These are phyloP conservation scores for Sclerotinia glacialis DNA, from an alignment of 2,329 filamentous ascomycete species.

Conservation along the genomic window DNA sequence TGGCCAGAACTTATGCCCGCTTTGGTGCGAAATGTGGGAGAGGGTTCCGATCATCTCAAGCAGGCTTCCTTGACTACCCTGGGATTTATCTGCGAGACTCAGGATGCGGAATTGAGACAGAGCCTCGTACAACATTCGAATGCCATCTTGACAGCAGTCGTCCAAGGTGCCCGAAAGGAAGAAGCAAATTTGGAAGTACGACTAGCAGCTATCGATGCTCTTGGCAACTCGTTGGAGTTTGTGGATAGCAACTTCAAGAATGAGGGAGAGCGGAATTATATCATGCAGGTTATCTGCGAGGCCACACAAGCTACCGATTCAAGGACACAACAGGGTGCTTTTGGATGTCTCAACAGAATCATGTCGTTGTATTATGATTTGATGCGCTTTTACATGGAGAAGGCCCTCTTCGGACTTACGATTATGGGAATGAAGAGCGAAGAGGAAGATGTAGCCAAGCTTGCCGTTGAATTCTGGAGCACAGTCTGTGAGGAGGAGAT, in stretches of 20 bases:
- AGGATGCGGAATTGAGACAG: slow-evolving; percentile 80
- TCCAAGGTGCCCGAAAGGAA: slow-evolving; percentile 95
- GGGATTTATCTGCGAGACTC: slow-evolving; percentile 96
- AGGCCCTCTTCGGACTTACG: slow-evolving; percentile 94
- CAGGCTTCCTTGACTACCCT: slow-evolving; percentile 94
- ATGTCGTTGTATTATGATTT: slow-evolving; percentile 99
- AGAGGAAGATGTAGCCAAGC: slow-evolving; percentile 96
- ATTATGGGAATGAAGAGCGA: slow-evolving; percentile 98
- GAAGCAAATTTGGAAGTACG: slow-evolving; percentile 90
- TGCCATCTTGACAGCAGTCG: slow-evolving; percentile 94
- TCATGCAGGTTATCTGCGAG: slow-evolving; percentile 99
- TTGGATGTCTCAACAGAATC: slow-evolving; percentile 96
- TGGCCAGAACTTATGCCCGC: slow-evolving; percentile 89
- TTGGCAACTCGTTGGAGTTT: slow-evolving; percentile 96
- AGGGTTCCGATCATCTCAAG: slow-evolving; percentile 83
- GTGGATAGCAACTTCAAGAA: slow-evolving; percentile 98
- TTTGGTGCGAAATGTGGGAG: slow-evolving; percentile 89
- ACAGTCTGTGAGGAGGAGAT: slow-evolving; percentile 99
- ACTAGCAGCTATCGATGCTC: slow-evolving; percentile 85
- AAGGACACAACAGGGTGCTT: slow-evolving; percentile 91
- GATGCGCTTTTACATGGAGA: slow-evolving; percentile 99
- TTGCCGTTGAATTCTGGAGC: slow-evolving; percentile 99
- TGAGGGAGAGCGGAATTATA: slow-evolving; percentile 98
- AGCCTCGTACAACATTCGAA: slow-evolving; percentile 86
- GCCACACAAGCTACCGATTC: slow-evolving; percentile 91